Conservation (phyloP, 352 stramenopile genomes). For the Phytophthora meadii region DNA sequence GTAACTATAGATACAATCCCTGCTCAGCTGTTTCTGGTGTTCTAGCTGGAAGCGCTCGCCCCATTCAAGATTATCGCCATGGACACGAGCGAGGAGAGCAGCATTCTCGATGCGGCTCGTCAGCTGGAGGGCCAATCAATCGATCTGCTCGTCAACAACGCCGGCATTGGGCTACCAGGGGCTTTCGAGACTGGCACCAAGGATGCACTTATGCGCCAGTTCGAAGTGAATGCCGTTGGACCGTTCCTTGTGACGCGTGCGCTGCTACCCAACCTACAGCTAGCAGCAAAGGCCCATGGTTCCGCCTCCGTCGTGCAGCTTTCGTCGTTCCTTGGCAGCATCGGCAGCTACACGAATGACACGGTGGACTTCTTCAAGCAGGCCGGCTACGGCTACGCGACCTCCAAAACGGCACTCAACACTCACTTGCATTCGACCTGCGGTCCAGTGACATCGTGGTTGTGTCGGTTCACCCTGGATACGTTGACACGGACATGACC, state of each 20-base stretch:
- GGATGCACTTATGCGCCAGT: slow-evolving; percentile 44
- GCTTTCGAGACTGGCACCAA: slow-evolving; percentile 40
- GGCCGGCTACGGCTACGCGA: slow-evolving; percentile 58
- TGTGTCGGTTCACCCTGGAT: slow-evolving; percentile 54
- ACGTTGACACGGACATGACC: slow-evolving; percentile 54
- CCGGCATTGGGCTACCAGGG: slow-evolving; percentile 40
- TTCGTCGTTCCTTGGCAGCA: slow-evolving; percentile 55
- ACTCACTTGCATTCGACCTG: slow-evolving; percentile 25
- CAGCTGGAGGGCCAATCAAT: slow-evolving; percentile 48
- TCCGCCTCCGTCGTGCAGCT: slow-evolving; percentile 44
- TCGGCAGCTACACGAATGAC: slow-evolving; percentile 19
- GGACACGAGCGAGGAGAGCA: slow-evolving; percentile 48
- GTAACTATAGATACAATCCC: not conserved
- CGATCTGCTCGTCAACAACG: slow-evolving; percentile 70
- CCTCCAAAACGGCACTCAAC: slow-evolving; percentile 54
- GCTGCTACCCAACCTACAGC: slow-evolving; percentile 47
- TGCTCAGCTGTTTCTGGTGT: not conserved
- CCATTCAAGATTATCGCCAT: slow-evolving; percentile 50
- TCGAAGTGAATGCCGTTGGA: slow-evolving; percentile 20
- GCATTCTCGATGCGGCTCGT: slow-evolving; percentile 37
- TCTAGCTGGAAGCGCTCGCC: slow-evolving; percentile 21
- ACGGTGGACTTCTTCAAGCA: slow-evolving; percentile 21
- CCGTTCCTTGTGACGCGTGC: slow-evolving; percentile 54
- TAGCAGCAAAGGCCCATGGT: slow-evolving; percentile 36
- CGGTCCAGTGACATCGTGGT: slow-evolving; percentile 52